Base-by-base conservation (phyloP, 106 monocot genomes). In the Xerophyta viscosa region DNA sequence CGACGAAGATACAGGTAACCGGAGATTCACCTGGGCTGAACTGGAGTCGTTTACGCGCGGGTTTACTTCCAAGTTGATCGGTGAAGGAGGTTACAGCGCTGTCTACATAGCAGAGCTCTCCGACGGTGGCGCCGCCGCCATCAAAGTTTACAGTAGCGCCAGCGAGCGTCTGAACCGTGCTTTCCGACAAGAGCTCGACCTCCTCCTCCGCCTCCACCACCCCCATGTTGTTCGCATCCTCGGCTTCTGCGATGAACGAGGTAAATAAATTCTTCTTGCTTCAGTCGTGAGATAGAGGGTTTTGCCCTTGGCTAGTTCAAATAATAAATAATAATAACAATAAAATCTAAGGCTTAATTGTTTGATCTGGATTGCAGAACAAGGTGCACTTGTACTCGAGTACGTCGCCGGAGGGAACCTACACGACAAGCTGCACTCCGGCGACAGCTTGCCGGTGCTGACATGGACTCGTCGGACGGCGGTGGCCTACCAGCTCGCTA, bases 171-270 rank as follows among this genome's bases (percentile, higher is more conserved):
- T 75, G 8, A 78, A 62, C 51, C 77, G 63, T 25, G 85, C 75
- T 7, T 91, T 91, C 57, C 51, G 57, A 10, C 63, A 61, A 54
- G 91, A 92, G 67, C 75, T 81, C n/a, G 82, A 76, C 47, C 55
- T 82, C 20, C 67, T 86, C 63, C 71, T 57, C 31, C 64, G 58
- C 21, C 21, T 82, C 36, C 59, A 60, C 33, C 78, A 86, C 66
- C 72, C 58, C 0, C 24, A 72, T 72, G 68, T 92, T 60, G 82
- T 92, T 52, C 42, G 63, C 45, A 62, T 92, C 25, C 54, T 86
- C 55, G 91, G 78, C 20, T 92, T 60, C 69, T 86, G 77, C 66
- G 86, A 86, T 60, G 78, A 85, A 24, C 39, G 57, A 27, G 90
- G 84, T 90, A 61, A 57, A 19, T 14, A 46, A 46, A 39, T 12